Evolutionary conservation across 2,329 filamentous ascomycete species (phyloP), one percentile per base, ranked within the genome.

Genomic region (Mycosphaerella sp.): DNA sequence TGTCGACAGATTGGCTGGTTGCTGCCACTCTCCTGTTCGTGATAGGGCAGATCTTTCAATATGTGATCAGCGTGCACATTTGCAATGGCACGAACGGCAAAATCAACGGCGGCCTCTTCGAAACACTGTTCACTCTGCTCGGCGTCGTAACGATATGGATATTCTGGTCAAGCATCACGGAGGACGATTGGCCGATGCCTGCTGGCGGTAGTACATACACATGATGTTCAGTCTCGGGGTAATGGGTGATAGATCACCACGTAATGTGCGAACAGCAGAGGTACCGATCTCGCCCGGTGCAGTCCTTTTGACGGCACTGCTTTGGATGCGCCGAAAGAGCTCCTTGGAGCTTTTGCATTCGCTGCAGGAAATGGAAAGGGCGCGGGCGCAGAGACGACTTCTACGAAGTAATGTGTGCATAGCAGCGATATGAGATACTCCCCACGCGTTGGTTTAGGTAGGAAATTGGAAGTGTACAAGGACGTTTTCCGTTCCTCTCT

Each of bases 121-220:
- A 96, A 70, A 95, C 90, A 0, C 74, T 97, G 6, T 97, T 98
- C 73, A 97, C 90, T 0, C 76, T 96, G 0, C 73, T 91, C 10
- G 79, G 90, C 0, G 89, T 98, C 4, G 77, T 88, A 14, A 82
- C 82, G 71, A 73, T 96, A 58, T 98, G 93, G 90, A 71, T 87
- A 51, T 98, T 98, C 76, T 98, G 93, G 93, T 95, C 89, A 41
- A 96, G 89, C 73, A 98, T 98, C 64, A 98, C 93, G 13, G 93
- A 98, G 72, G 93, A 98, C 65, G 91, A 96, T 74, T 98, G 93
- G 93, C 89, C 90, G 2, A 76, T 79, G 69, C 75, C 77, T 14
- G 65, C 66, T 6, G 62, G 65, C 28, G 67, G 66, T 6, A 71
- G 67, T 56, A 64, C 68, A 27, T 73, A 73, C 59, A 68, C 67